Base-by-base conservation (phyloP, 2,329 filamentous ascomycete genomes). In the Nothophaeocryptopus gaeumannii region DNA sequence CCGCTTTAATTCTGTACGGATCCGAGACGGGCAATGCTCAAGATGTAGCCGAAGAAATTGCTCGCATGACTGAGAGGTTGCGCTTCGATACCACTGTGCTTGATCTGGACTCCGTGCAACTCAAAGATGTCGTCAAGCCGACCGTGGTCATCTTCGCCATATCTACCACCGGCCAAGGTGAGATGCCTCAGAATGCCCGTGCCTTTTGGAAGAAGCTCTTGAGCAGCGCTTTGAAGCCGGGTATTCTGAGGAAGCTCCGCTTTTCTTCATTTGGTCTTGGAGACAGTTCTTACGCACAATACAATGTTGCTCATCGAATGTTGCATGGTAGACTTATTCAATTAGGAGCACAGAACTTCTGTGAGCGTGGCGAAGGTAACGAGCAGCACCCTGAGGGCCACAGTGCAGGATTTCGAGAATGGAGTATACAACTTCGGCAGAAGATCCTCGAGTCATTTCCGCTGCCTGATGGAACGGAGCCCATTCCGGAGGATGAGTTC, bases 21-120 rank as follows among this genome's bases (percentile, higher is more conserved):
- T 95, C 92, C 34, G 93, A 99, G 74, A 97, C 91, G 15, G 93
- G 93, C 49, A 96, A 93, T 65, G 86, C 89, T 47, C 88, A 96
- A 70, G 92, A 97, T 70, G 82, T 92, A 56, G 92, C 93, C 14
- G 84, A 89, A 63, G 89, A 96, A 67, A 74, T 97, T 54, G 88
- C 85, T 34, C 78, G 84, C 35, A 71, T 88, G 57, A 80, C 83
- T 32, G 84, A 92, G 71, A 80, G 92, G 30, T 73, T 96, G 50
- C 88, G 84, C 62, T 96, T 97, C 69, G 71, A 79, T 55, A 88
- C 85, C 15, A 78, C 80, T 44, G 82, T 96, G 16, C 80, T 83
- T 49, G 89, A 91, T 68, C 81, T 97, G 71, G 83, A 96, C 64
- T 78, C 78, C 47, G 77, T 89, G 61, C 82, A 86, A 56, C 75